Conservation (phyloP, 805 yeast species). For the Wickerhamiella lipophila region DNA sequence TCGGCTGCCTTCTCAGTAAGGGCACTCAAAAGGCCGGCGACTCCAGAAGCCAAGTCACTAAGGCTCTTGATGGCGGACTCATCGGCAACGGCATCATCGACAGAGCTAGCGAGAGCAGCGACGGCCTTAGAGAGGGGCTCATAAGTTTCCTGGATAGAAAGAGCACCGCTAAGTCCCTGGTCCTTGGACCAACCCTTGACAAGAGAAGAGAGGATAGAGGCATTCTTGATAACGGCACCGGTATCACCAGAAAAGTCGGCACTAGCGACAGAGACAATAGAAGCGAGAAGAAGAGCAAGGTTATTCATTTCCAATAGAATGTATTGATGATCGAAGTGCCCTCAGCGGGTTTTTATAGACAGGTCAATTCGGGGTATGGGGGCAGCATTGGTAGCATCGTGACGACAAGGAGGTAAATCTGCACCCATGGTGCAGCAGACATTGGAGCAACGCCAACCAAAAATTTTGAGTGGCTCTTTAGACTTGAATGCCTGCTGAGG, state of each 20-base stretch:
- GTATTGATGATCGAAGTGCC: not conserved
- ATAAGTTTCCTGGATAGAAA: slow-evolving; percentile 20
- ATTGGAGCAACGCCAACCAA: too few relatives aligned
- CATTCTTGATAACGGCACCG: slow-evolving; percentile 31
- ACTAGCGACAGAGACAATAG: slow-evolving; percentile 15
- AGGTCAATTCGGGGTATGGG: not conserved
- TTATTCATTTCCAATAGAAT: not conserved
- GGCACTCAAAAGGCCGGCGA: slow-evolving; percentile 16
- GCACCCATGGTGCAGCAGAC: too few relatives aligned
- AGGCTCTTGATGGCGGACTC: slow-evolving; percentile 12
- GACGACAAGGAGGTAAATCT: not conserved
- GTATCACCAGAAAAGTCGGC: slow-evolving; percentile 14
- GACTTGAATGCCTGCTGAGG: too few relatives aligned
- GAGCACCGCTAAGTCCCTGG: slow-evolving; percentile 21
- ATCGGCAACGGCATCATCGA: slow-evolving; percentile 13
- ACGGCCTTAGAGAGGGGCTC: slow-evolving; percentile 16
- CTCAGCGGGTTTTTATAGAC: not conserved
- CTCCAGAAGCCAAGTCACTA: slow-evolving; percentile 12
- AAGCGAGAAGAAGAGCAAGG: slow-evolving; percentile 16
- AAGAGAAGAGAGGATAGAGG: slow-evolving; percentile 11
- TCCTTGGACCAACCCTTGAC: slow-evolving; percentile 16
- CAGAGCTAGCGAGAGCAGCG: slow-evolving; percentile 10
- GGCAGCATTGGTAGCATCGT: not conserved
- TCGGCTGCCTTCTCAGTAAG: slow-evolving; percentile 20
- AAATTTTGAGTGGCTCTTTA: too few relatives aligned